These are phyloP conservation scores for Bombardia bombarda DNA, from an alignment of 495 filamentous ascomycete genomes.

Conservation along the genomic window DNA sequence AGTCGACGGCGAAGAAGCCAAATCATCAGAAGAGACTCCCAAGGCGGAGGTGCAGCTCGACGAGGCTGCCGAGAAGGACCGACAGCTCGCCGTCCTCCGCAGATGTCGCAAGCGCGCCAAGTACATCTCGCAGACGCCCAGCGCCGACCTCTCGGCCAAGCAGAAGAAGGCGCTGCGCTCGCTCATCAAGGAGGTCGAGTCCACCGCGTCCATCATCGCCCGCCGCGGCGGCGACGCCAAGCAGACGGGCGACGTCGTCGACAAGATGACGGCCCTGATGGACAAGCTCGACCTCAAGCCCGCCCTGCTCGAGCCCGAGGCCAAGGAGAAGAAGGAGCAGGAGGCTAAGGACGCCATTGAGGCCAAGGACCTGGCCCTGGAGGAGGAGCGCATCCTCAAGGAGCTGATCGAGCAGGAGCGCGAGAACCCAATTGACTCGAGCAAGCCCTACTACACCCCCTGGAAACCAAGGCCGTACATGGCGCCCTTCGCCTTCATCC, in stretches of 20 bases:
- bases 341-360: not conserved
- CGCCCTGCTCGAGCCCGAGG: slow-evolving; percentile 1
- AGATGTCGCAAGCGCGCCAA: slow-evolving; percentile 16
- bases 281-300: slow-evolving; percentile 10
- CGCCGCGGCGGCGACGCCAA: slow-evolving; percentile 7
- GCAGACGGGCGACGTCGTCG: slow-evolving; percentile 13
- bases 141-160: slow-evolving; percentile 13
- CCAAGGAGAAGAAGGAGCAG: not conserved
- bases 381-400: slow-evolving; percentile 3
- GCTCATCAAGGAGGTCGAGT: slow-evolving; percentile 22
- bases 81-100: slow-evolving; percentile 18
- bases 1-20: no score
- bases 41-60: slow-evolving; percentile 16
- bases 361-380: not conserved
- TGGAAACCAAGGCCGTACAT: slow-evolving; percentile 87
- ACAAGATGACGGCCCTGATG: slow-evolving; percentile 8
- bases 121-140: slow-evolving; percentile 11
- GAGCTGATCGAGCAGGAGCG: slow-evolving; percentile 25
- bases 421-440: slow-evolving; percentile 66
- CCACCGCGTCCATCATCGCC: slow-evolving; percentile 12
- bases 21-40: slow-evolving; percentile 7
- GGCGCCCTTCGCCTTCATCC: slow-evolving; percentile 88
- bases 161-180: slow-evolving; percentile 30
- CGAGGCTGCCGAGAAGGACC: slow-evolving; percentile 8
- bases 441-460: slow-evolving; percentile 83